Evolutionary conservation across 768 basidiomycete species (phyloP).

Genomic region (Hydnomerulius pinastri): DNA sequence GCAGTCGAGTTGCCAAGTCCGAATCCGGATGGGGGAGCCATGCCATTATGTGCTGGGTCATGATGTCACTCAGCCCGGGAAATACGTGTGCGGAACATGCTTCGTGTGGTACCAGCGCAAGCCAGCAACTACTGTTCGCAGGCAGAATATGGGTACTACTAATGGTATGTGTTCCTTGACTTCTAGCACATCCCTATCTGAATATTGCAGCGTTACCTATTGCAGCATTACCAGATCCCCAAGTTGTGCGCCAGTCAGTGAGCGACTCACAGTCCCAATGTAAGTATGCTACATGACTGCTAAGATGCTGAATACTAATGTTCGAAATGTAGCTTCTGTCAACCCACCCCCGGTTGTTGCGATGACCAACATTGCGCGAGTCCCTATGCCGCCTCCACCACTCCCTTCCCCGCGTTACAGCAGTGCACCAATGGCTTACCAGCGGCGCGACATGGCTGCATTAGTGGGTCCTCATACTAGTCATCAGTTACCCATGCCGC

Average conservation of each 20-base stretch:
- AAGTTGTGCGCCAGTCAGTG: background rate
- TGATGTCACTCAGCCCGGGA: background rate
- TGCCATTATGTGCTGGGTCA: background rate
- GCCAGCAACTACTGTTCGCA: background rate
- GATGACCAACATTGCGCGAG: no score
- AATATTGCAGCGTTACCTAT: no score
- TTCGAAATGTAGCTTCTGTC: background rate
- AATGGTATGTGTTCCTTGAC: no score
- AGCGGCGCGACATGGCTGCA: no score
- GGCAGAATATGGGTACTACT: background rate
- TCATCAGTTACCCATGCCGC: no score
- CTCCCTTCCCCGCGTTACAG: no score
- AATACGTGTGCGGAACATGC: background rate
- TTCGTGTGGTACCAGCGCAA: background rate
- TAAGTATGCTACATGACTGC: no score
- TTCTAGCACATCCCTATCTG: no score
- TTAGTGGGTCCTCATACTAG: no score
- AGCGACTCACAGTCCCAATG: background rate
- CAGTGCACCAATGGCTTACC: background rate
- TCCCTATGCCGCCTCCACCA: no score
- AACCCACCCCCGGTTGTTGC: constrained; percentile 2
- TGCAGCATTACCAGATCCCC: background rate
- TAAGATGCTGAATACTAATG: no score
- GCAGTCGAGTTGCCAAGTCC: background rate
- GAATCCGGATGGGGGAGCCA: constrained; percentile 7